Conservation (phyloP, 2,329 filamentous ascomycete species). For the Capronia epimyces region DNA sequence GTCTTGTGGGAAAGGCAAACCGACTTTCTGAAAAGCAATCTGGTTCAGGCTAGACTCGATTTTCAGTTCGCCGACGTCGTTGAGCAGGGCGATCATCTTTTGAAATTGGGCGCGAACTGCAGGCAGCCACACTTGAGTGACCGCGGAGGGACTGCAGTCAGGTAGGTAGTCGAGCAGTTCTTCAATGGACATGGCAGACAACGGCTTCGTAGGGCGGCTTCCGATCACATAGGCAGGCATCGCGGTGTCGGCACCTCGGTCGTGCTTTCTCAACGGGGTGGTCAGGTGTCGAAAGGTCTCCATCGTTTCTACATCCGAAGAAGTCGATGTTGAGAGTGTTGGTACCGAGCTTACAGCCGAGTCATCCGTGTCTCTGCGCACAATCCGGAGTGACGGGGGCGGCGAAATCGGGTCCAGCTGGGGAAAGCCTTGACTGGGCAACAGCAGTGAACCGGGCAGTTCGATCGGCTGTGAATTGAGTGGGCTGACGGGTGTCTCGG, state of each 20-base stretch:
- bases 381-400: slow-evolving; percentile 16
- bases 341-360: slow-evolving; percentile 13
- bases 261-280: slow-evolving; percentile 18
- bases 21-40: slow-evolving; percentile 10
- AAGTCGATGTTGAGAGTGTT: slow-evolving; percentile 11
- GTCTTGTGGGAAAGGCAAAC: neutral
- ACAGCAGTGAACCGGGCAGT: slow-evolving; percentile 21
- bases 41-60: slow-evolving; percentile 14
- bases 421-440: slow-evolving; percentile 21
- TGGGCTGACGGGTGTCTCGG: slow-evolving; percentile 12
- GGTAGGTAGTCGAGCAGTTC: slow-evolving; percentile 19
- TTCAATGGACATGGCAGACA: slow-evolving; percentile 22
- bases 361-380: slow-evolving; percentile 16
- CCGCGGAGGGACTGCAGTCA: slow-evolving; percentile 4
- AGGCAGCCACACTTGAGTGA: slow-evolving; percentile 21
- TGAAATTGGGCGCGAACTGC: slow-evolving; percentile 17
- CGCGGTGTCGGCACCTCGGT: slow-evolving; percentile 7
- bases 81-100: slow-evolving; percentile 15
- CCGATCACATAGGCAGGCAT: slow-evolving; percentile 17
- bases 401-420: slow-evolving; percentile 22
- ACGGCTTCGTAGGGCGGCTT: slow-evolving; percentile 13
- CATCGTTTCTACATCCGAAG: slow-evolving; percentile 17
- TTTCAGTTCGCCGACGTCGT: slow-evolving; percentile 15
- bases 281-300: slow-evolving; percentile 18
- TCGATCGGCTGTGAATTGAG: slow-evolving; percentile 13